Evolutionary conservation across 768 basidiomycete species (phyloP), one percentile per base, ranked within the genome.

Genomic region (Amanita jacksonii): DNA sequence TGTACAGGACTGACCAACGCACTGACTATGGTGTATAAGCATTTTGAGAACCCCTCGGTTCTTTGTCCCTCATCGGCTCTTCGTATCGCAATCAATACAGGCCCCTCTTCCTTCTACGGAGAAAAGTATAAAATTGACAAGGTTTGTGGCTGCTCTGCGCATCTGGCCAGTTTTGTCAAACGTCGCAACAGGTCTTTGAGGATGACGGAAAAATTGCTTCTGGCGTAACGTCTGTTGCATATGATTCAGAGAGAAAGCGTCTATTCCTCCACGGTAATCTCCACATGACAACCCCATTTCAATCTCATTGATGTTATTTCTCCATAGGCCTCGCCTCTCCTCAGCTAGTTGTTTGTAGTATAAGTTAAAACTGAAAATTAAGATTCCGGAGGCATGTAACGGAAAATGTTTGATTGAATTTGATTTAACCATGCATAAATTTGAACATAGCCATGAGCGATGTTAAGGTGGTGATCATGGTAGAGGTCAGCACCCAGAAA

Each of bases 211-310:
- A 55, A 3, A 39, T 80, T 19, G 72, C 74, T 8, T 73, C 74
- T 12, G 77, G 71, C 5, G 62, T 68, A 27, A 87, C 84, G 1
- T 63, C 71, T 1, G 79, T 62, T 2, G 77, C 65, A 12, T 72
- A 79, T 51, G 79, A 82, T 52, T 57, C 70, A 2, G 51, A 69
- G 50, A 64, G 75, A 38, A 58, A 62, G 15, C 64, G 53, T 27
- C 53, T 85, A 15, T 85, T 74, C 57, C 54, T 84, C 48, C 73
- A 76, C 52, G 81, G 82, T 80, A 55, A 45, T 69, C 51, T 23
- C 38, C 23, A 18, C 9, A 33, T 20, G 12, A 4, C 8, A 10
- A 30, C 1, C 16, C n/a, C 13, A 23, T 12, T 22, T 22, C 37
- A 23, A 25, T 19, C 16, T 34, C 20, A 1, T 32, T 38, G 9